Conservation (phyloP, 257 asterid species). For the Prunella vulgaris region DNA sequence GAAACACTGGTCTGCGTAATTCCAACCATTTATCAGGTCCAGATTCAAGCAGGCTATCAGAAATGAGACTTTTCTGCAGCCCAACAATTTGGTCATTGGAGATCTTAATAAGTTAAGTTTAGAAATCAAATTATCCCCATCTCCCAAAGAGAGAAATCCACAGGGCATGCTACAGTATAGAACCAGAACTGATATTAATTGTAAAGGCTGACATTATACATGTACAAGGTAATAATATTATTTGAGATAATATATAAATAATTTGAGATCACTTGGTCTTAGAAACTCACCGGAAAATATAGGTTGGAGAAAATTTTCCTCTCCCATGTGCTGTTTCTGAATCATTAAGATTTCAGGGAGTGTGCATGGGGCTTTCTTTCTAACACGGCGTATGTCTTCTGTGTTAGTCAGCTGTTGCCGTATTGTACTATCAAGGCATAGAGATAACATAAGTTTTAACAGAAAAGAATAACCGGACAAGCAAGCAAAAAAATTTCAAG, state of each 20-base stretch:
- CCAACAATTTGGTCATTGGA: not conserved
- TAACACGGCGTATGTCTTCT: slow-evolving; percentile 75
- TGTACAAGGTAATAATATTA: not conserved
- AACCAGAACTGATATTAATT: slow-evolving; percentile 1
- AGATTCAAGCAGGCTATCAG: not conserved
- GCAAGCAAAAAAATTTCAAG: slow-evolving; percentile 5
- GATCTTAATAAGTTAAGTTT: not conserved
- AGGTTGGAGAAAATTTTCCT: slow-evolving; percentile 59
- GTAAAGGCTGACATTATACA: not conserved
- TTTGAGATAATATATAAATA: slow-evolving; percentile 15
- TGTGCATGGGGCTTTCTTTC: slow-evolving; percentile 96
- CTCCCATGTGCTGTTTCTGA: slow-evolving; percentile 63
- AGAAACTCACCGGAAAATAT: slow-evolving; percentile 58
- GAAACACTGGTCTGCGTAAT: not conserved
- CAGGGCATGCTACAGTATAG: not conserved
- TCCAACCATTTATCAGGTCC: slow-evolving; percentile 1
- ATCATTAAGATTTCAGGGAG: slow-evolving; percentile 67
- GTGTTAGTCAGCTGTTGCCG: slow-evolving; percentile 70
- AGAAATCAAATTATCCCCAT: not conserved
- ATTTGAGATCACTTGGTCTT: slow-evolving; percentile 7
- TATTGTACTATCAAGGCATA: slow-evolving; percentile 53
- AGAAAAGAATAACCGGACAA: not conserved
- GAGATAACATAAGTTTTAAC: slow-evolving; percentile 23
- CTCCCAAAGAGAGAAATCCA: not conserved
- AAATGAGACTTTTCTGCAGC: not conserved